phyloP scores from a whole-genome alignment of 805 yeast species.

The Clavispora fructus region DNA sequence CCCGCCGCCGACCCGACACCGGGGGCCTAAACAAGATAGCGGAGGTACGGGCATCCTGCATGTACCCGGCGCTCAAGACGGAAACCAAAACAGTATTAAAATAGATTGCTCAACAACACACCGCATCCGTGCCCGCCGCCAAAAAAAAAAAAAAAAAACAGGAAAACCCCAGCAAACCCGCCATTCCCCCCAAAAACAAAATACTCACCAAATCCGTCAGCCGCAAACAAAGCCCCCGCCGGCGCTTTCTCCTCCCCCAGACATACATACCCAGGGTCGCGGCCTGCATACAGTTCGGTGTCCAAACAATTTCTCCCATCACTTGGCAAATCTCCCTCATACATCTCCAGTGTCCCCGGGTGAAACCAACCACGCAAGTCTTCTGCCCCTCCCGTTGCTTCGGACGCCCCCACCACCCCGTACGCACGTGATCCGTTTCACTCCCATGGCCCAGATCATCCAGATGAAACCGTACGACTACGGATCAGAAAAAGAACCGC shows the following conservation, averaged over 20 bases:
- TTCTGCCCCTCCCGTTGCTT: neutral
- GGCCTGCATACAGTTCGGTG: neutral
- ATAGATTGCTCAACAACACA: too few relatives aligned
- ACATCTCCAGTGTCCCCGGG: neutral
- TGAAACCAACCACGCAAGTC: neutral
- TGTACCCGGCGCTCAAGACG: too few relatives aligned
- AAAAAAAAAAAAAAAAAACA: too few relatives aligned
- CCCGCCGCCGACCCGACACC: too few relatives aligned
- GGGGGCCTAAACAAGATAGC: too few relatives aligned
- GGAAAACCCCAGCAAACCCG: too few relatives aligned
- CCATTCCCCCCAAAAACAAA: too few relatives aligned
- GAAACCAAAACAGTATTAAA: too few relatives aligned
- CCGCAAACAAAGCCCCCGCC: too few relatives aligned
- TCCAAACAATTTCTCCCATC: neutral
- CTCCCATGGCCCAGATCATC: conserved; percentile 9
- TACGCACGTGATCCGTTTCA: neutral
- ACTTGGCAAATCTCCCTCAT: neutral
- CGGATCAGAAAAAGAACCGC: conserved; percentile 6
- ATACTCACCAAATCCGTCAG: too few relatives aligned
- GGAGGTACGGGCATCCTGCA: too few relatives aligned
- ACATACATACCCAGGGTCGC: neutral
- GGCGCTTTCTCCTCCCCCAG: too few relatives aligned
- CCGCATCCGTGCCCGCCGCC: neutral
- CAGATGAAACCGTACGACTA: conserved; percentile 18
- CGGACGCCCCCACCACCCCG: neutral